These are phyloP conservation scores for Salix exigua DNA, from an alignment of 345 rosid genomes.

Conservation along the genomic window DNA sequence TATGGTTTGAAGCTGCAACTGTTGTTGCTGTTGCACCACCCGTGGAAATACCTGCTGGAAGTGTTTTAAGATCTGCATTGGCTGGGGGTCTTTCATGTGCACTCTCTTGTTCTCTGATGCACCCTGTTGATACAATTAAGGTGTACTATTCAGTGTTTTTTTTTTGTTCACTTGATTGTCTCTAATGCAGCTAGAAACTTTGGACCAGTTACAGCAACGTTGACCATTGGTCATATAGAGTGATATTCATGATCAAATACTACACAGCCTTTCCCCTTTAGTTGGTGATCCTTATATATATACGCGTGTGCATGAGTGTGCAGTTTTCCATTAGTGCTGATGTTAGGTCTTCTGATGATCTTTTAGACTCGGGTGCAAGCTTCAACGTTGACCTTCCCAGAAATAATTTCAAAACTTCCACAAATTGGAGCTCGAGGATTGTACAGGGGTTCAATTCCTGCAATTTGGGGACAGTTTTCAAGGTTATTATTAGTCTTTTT, in stretches of 20 bases:
- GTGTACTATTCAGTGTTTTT: conserved; percentile 26
- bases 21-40: conserved; percentile 97
- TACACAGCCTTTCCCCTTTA: not conserved
- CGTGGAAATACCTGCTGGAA: conserved; percentile 78
- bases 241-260: not conserved
- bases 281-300: not conserved
- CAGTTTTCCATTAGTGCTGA: not conserved
- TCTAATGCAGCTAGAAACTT: not conserved
- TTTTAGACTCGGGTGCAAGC: conserved; percentile 95
- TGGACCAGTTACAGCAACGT: not conserved
- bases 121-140: conserved; percentile 90
- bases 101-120: conserved; percentile 78
- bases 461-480: conserved; percentile 93
- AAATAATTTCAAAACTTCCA: conserved; percentile 83
- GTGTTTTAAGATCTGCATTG: conserved; percentile 87
- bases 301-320: not conserved
- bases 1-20: conserved; percentile 98
- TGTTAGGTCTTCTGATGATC: conserved; percentile 11
- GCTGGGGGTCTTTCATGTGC: conserved; percentile 98
- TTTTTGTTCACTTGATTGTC: not conserved
- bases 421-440: conserved; percentile 80
- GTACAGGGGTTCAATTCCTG: conserved; percentile 94
- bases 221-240: not conserved
- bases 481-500: conserved; percentile 46
- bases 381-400: conserved; percentile 76